Percentiles rank a stretch among this genome's conserved stretches.
Conservation (phyloP, 805 yeast species). For the Scheffersomyces spartinae region DNA sequence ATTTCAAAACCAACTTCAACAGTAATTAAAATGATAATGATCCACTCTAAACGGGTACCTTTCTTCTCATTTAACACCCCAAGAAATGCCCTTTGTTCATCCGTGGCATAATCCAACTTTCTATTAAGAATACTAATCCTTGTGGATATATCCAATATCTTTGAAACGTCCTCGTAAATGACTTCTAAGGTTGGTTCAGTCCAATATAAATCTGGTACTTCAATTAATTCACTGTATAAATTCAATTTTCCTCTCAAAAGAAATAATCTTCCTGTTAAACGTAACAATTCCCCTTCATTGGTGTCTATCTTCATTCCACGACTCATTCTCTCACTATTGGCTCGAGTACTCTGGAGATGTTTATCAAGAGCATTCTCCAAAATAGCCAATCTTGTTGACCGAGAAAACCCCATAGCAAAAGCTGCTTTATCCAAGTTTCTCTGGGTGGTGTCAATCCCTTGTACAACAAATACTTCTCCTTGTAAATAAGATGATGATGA, state of each 20-base stretch:
- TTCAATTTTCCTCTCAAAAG: conserved; percentile 74
- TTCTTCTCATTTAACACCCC: conserved; percentile 67
- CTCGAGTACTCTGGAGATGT: conserved; percentile 51
- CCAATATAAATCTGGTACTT: conserved; percentile 92
- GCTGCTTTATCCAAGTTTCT: conserved; percentile 71
- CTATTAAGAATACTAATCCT: conserved; percentile 72
- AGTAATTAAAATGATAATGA: conserved; percentile 71
- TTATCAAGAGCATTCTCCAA: conserved; percentile 63
- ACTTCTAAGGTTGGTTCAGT: conserved; percentile 76
- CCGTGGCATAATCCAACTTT: conserved; percentile 83
- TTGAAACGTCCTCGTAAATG: conserved; percentile 61
- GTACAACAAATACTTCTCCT: conserved; percentile 65
- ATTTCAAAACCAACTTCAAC: conserved; percentile 79
- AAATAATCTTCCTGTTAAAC: conserved; percentile 63
- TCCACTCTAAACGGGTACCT: conserved; percentile 75
- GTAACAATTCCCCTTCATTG: conserved; percentile 50
- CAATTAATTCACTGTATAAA: conserved; percentile 77
- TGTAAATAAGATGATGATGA: conserved; percentile 32
- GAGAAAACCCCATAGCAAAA: conserved; percentile 75
- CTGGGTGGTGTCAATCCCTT: conserved; percentile 33
- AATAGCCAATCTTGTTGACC: conserved; percentile 78
- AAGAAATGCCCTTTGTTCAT: conserved; percentile 70
- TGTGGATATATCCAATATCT: conserved; percentile 62
- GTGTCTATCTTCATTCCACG: conserved; percentile 37
- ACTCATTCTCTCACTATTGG: conserved; percentile 55